Conservation (phyloP, 768 basidiomycete genomes). For the Candolleomyces aberdarensis region DNA sequence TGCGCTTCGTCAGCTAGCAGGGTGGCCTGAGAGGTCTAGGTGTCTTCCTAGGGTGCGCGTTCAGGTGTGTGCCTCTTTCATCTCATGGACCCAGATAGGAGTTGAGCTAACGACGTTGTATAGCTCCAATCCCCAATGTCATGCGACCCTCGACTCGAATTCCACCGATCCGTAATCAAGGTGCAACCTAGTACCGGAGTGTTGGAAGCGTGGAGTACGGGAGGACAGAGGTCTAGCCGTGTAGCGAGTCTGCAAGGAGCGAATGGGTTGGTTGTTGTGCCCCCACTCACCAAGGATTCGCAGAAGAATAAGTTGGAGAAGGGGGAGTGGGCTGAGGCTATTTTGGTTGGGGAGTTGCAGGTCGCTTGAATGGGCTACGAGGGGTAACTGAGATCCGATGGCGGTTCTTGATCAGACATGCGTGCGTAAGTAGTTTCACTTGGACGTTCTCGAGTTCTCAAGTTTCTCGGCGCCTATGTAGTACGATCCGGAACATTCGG, state of each 20-base stretch:
- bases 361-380: slow-evolving; percentile 7
- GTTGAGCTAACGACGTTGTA: not conserved
- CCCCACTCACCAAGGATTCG: slow-evolving; percentile 25
- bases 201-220: slow-evolving; percentile 65
- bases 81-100: not conserved
- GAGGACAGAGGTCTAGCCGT: slow-evolving; percentile 82
- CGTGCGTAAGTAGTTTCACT: too few species aligned
- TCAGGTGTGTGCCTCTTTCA: slow-evolving; percentile 41
- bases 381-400: too few species aligned
- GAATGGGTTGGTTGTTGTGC: slow-evolving; percentile 75
- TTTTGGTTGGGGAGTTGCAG: slow-evolving; percentile 68
- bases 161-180: slow-evolving; percentile 70
- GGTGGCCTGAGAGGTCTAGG: slow-evolving; percentile 52
- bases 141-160: slow-evolving; percentile 75
- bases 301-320: slow-evolving; percentile 34
- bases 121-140: slow-evolving; percentile 61
- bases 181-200: slow-evolving; percentile 6
- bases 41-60: slow-evolving; percentile 63
- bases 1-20: slow-evolving; percentile 68
- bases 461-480: too few species aligned
- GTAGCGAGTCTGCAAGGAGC: slow-evolving; percentile 79
- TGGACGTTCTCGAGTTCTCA: too few species aligned
- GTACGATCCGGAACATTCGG: too few species aligned
- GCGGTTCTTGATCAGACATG: too few species aligned
- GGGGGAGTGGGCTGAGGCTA: slow-evolving; percentile 56